Evolutionary conservation across 106 monocot species (phyloP), one percentile per base, ranked within the genome.

Genomic region (Agapanthus africanus): DNA sequence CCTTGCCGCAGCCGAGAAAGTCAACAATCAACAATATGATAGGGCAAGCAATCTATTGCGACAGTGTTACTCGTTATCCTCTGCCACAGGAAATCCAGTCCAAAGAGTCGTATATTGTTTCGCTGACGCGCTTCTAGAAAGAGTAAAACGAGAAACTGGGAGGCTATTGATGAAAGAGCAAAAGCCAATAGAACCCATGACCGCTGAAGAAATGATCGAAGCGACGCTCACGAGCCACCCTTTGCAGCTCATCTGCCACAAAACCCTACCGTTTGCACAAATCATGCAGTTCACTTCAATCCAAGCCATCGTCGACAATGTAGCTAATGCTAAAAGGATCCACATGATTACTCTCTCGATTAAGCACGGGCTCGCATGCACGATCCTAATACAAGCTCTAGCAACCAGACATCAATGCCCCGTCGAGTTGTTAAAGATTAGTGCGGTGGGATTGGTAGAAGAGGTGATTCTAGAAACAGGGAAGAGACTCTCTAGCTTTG

Each of bases 21-120:
- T 68, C 2, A 46, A 19, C 6, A 30, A 32, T 1, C 67, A 68
- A 33, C 67, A 56, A 21, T 66, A 19, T 54, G 74, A 74, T 56
- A 37, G 37, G 27, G 65, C 74, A 11, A 40, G 37, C 1, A 40
- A 40, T 3, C 49, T 74, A 18, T 11, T 74, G 7, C 14, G 26
- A 9, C 23, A 56, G 19, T 74, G 74, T 16, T 40, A 22, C 37
- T 14, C 4, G 8, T 3, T 30, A 54, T 51, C 74, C 2, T 74
- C 74, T 7, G 11, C 1, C 18, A 66, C 54, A 0, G 74, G 74
- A 7, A 40, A 66, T 30, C 51, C 74, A 23, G 63, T 74, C 9
- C 47, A 74, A 21, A 74, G 74, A 30, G 74, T 66, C 6, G 74
- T 74, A 19, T 40, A 66, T 49, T 74, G 54, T 26, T 73, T 74